Evolutionary conservation across 192 early-diverging fungal genomes (phyloP).

Genomic region (Linnemannia exigua): DNA sequence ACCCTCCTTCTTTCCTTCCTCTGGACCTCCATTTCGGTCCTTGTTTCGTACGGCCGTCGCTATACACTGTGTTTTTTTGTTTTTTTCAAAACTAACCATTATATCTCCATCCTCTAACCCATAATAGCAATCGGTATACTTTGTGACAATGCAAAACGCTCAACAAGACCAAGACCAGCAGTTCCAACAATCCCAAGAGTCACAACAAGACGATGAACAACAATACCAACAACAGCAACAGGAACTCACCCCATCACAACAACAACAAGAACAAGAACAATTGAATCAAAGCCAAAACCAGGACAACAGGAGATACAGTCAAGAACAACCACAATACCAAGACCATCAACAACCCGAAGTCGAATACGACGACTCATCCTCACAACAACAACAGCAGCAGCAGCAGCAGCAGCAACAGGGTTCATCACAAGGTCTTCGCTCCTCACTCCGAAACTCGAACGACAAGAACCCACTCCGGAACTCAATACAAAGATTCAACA

Average conservation of each 20-base stretch:
- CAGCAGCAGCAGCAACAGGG: conserved; percentile 14
- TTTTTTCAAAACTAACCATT: not conserved
- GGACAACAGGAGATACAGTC: conserved; percentile 12
- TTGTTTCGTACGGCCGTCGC: too few species aligned
- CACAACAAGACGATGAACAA: not conserved
- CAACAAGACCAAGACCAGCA: conserved; percentile 2
- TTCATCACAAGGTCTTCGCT: not conserved
- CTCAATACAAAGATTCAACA: conserved; percentile 10
- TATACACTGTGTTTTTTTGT: too few species aligned
- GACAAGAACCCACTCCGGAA: conserved; percentile 4
- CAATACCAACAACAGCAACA: not conserved
- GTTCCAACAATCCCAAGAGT: not conserved
- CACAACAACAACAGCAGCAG: not conserved
- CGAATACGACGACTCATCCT: not conserved
- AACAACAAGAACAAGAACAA: not conserved
- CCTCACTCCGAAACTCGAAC: not conserved
- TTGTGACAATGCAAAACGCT: conserved; percentile 19
- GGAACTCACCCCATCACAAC: not conserved
- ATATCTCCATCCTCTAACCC: not conserved
- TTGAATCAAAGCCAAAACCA: conserved; percentile 10
- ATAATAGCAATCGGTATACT: conserved; percentile 44
- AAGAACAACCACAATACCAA: conserved; percentile 13
- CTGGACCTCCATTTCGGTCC: not conserved
- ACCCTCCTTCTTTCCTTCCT: not conserved
- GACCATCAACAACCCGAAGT: conserved; percentile 9